Evolutionary conservation across 2,329 filamentous ascomycete genomes (phyloP).

Genomic region (Hypoxylon sp.): DNA sequence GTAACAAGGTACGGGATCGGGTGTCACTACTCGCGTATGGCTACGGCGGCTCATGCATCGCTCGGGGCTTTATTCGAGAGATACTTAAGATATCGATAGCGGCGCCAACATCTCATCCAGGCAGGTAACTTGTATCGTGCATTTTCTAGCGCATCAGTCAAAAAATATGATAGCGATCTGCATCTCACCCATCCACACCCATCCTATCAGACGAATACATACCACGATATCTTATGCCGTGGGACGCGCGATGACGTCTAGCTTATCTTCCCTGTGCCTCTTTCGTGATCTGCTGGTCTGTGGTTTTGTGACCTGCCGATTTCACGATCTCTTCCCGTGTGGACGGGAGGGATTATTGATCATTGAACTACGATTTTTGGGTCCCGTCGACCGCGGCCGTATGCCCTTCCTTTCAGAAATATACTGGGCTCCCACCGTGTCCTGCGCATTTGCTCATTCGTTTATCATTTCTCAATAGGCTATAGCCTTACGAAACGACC

Average conservation of each 20-base stretch:
- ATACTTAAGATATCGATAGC: slow-evolving; percentile 6
- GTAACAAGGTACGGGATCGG: slow-evolving; percentile 3
- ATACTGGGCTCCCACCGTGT: background rate
- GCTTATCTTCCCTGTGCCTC: background rate
- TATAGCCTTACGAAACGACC: slow-evolving; percentile 28
- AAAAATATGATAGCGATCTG: slow-evolving; percentile 27
- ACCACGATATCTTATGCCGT: slow-evolving; percentile 31
- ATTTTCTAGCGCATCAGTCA: slow-evolving; percentile 5
- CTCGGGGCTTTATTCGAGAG: slow-evolving; percentile 19
- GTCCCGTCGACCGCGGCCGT: slow-evolving; percentile 1
- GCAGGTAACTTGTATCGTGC: slow-evolving; percentile 3
- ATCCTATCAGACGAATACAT: slow-evolving; percentile 28
- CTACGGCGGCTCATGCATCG: slow-evolving; percentile 10
- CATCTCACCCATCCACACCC: slow-evolving; percentile 6
- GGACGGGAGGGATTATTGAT: slow-evolving; percentile 25
- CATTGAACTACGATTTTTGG: slow-evolving; percentile 9
- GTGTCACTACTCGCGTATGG: background rate
- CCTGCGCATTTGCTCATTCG: slow-evolving; percentile 6
- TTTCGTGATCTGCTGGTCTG: slow-evolving; percentile 4
- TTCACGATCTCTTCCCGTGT: slow-evolving; percentile 27
- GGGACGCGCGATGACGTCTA: slow-evolving; percentile 36
- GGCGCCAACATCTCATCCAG: slow-evolving; percentile 6
- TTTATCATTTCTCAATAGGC: slow-evolving; percentile 19
- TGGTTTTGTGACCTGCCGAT: slow-evolving; percentile 10
- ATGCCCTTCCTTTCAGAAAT: background rate